Evolutionary conservation across 2,329 filamentous ascomycete genomes (phyloP).

Genomic region (Pseudogymnoascus sp.): DNA sequence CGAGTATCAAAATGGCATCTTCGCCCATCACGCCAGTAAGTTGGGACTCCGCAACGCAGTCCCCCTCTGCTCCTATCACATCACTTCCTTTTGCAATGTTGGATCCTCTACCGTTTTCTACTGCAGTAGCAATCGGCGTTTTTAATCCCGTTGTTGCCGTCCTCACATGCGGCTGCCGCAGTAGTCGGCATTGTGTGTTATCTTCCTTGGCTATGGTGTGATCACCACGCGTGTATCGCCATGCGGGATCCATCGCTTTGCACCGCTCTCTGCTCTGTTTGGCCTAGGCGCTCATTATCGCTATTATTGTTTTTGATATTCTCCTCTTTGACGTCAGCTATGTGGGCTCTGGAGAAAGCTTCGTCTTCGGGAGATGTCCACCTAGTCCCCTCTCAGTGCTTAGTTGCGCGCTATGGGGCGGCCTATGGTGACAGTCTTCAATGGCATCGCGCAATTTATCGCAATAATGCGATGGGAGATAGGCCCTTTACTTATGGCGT

Average conservation of each 20-base stretch:
- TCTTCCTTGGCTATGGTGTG: not conserved
- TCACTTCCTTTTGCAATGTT: not conserved
- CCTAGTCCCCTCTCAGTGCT: not conserved
- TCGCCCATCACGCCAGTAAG: not conserved
- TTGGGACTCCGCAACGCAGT: not conserved
- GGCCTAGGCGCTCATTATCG: not conserved
- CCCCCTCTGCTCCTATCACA: not conserved
- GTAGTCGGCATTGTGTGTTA: slow-evolving; percentile 1
- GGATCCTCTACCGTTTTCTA: not conserved
- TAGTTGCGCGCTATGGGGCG: not conserved
- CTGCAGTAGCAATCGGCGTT: not conserved
- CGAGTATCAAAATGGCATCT: slow-evolving; percentile 8
- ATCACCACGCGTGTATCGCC: not conserved
- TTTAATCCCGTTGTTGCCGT: slow-evolving; percentile 1
- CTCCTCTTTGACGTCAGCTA: not conserved
- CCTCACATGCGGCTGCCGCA: not conserved
- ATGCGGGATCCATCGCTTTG: not conserved
- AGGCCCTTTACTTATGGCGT: not conserved
- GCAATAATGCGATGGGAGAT: not conserved
- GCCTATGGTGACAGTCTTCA: slow-evolving; percentile 1
- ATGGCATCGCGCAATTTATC: slow-evolving; percentile 5
- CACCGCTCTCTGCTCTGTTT: not conserved
- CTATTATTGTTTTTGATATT: not conserved
- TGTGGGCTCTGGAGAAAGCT: not conserved
- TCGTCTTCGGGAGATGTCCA: not conserved